A percentile compares a stretch with the other conserved stretches of the same genome.
phyloP scores from a whole-genome alignment of 176 grass and related monocot genomes.

The Triticum monococcum region DNA sequence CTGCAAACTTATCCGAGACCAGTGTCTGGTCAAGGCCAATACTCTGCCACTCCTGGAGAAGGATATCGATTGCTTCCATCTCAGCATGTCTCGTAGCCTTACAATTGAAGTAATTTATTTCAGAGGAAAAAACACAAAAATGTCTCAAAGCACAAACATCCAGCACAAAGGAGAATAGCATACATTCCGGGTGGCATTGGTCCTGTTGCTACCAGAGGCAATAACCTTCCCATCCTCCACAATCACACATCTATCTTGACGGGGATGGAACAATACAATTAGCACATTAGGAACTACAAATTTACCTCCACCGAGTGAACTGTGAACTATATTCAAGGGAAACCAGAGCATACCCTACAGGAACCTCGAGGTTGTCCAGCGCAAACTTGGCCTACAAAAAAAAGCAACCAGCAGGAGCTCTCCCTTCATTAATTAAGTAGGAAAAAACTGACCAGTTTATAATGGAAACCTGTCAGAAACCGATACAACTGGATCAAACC shows the following conservation, averaged over 20 bases:
- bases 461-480: background rate
- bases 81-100: slow-evolving; percentile 98
- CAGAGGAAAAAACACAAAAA: background rate
- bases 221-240: slow-evolving; percentile 80
- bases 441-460: background rate
- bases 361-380: slow-evolving; percentile 84
- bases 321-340: background rate
- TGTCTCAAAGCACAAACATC: background rate
- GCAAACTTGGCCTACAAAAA: slow-evolving; percentile 72
- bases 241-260: slow-evolving; percentile 65
- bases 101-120: background rate
- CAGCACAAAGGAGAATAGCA: background rate
- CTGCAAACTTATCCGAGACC: slow-evolving; percentile 68
- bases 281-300: background rate
- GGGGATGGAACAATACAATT: background rate
- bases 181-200: slow-evolving; percentile 81
- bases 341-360: slow-evolving; percentile 62
- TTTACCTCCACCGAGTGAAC: background rate
- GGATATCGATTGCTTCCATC: slow-evolving; percentile 87
- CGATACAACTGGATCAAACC: background rate
- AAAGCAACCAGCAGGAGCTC: background rate
- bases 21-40: slow-evolving; percentile 55
- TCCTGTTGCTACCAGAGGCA: slow-evolving; percentile 72
- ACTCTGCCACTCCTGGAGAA: slow-evolving; percentile 81
- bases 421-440: background rate